Percentiles rank a stretch among this genome's conserved stretches.
Evolutionary conservation across 108 stramenopile species (phyloP).

Genomic region (Mediolabrus comicus): DNA sequence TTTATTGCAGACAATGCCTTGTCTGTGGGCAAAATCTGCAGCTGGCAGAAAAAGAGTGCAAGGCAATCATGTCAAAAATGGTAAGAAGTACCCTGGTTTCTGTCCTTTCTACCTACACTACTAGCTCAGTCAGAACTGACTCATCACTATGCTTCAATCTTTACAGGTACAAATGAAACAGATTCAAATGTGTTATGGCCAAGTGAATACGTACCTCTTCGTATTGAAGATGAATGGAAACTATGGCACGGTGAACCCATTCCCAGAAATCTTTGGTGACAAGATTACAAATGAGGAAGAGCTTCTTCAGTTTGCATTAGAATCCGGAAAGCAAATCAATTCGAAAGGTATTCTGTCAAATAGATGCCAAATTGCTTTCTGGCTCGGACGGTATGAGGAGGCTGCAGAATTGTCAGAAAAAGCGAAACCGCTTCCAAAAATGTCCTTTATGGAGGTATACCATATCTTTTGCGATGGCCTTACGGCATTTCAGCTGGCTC

Average conservation of each 20-base stretch:
- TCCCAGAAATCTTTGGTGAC: neutral
- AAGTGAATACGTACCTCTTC: neutral
- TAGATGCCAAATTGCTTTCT: neutral
- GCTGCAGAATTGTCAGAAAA: neutral
- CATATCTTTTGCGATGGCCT: slow-evolving; percentile 2
- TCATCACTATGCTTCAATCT: too few relatives aligned
- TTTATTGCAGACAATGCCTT: neutral
- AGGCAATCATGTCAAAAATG: neutral
- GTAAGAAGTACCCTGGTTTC: neutral
- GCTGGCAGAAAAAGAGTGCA: neutral
- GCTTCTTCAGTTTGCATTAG: neutral
- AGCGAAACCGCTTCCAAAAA: neutral
- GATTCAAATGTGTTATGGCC: neutral
- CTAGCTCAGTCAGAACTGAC: neutral
- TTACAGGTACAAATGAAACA: neutral
- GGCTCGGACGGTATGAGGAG: neutral
- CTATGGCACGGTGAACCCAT: neutral
- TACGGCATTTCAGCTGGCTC: neutral
- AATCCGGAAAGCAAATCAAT: neutral
- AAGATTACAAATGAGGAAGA: neutral
- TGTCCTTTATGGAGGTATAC: slow-evolving; percentile 1
- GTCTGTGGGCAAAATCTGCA: neutral
- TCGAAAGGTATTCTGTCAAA: neutral
- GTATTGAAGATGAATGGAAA: neutral
- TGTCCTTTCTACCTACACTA: neutral